These are phyloP conservation scores for Boletus fagicola DNA, from an alignment of 768 basidiomycete genomes.

Conservation along the genomic window DNA sequence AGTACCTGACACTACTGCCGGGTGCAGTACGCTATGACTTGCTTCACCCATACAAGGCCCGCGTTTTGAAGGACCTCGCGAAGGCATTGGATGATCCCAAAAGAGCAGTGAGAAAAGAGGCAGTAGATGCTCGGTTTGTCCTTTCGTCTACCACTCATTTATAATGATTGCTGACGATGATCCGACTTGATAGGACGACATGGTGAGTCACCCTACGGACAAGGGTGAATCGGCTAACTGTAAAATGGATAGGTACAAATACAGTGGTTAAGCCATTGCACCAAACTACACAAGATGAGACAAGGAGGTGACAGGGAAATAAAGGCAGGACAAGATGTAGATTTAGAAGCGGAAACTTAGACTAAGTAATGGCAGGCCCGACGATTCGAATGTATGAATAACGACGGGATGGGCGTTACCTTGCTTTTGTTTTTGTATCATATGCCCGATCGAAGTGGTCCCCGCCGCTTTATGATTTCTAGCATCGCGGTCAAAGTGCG, in stretches of 20 bases:
- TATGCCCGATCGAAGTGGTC: background rate
- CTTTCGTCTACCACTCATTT: background rate
- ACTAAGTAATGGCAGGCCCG: background rate
- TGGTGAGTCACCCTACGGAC: conserved; percentile 15
- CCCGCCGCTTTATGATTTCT: background rate
- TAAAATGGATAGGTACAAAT: conserved; percentile 26
- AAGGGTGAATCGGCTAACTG: background rate
- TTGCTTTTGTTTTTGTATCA: background rate
- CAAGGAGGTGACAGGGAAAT: background rate
- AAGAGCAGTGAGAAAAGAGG: conserved; percentile 77
- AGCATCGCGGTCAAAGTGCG: background rate
- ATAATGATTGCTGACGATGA: conserved; percentile 1
- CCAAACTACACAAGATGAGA: background rate
- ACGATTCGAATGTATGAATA: background rate
- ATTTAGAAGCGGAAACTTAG: background rate
- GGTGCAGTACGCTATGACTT: conserved; percentile 75
- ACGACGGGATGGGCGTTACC: background rate
- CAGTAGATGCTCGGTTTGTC: conserved; percentile 72
- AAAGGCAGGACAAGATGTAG: background rate
- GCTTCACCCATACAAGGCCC: conserved; percentile 75
- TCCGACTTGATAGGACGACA: conserved; percentile 24
- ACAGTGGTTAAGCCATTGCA: conserved; percentile 17
- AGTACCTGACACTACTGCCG: conserved; percentile 72
- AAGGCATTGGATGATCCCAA: conserved; percentile 88
- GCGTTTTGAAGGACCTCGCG: conserved; percentile 71